A percentile compares a stretch with the other conserved stretches of the same genome.
Conservation (phyloP, 164 flowering plant species). For the Stephania cephalantha region DNA sequence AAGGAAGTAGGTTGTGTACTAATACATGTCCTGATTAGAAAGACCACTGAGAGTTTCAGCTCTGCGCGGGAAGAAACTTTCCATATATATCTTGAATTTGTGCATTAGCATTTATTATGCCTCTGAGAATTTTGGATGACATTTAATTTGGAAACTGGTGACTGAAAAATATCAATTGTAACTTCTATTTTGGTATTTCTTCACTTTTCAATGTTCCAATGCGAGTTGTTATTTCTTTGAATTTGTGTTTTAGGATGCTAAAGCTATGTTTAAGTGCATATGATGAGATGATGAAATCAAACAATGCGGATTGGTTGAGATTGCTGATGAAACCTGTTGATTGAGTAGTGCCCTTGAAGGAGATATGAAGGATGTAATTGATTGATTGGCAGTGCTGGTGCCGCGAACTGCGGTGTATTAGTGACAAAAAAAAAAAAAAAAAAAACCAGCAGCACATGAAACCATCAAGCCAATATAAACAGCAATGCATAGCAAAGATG, state of each 20-base stretch:
- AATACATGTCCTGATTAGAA: not conserved
- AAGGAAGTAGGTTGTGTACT: not conserved
- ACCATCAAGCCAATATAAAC: too few species aligned
- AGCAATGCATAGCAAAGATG: too few species aligned
- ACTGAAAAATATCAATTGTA: not conserved
- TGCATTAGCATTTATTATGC: constrained; percentile 3
- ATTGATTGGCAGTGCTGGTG: too few species aligned
- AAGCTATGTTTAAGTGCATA: too few species aligned
- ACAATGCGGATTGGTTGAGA: too few species aligned
- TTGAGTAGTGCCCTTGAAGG: too few species aligned
- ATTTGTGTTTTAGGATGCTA: not conserved
- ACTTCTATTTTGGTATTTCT: not conserved
- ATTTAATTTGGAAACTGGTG: not conserved
- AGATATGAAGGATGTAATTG: too few species aligned
- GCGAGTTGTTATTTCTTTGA: not conserved
- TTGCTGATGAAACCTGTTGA: too few species aligned
- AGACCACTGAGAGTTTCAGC: not conserved
- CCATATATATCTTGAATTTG: not conserved
- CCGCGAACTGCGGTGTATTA: too few species aligned
- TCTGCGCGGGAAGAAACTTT: constrained; percentile 3
- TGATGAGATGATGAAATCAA: not conserved
- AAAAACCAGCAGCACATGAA: too few species aligned
- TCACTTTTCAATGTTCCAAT: not conserved
- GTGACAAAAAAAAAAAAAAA: too few species aligned
- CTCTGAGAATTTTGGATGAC: not conserved